Conservation (phyloP, 169 alveolate species). For the Toxoplasma gondii region DNA sequence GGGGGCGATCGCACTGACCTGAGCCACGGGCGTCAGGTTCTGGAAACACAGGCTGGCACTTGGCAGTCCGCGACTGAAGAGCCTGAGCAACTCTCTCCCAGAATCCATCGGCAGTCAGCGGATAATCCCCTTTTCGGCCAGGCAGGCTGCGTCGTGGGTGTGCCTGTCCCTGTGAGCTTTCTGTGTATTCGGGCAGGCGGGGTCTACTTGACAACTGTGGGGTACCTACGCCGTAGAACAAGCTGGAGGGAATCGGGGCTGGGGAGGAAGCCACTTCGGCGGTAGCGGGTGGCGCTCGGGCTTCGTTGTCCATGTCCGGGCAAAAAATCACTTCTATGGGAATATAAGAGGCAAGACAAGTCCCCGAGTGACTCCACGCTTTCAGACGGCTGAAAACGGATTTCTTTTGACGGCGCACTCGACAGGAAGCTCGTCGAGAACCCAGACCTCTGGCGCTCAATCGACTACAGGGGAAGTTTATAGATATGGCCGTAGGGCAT, state of each 20-base stretch:
- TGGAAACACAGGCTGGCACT: no score
- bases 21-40: no score
- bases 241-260: neutral
- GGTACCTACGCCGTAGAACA: neutral
- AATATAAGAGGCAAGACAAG: neutral
- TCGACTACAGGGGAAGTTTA: no score
- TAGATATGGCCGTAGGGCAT: no score
- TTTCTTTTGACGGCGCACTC: no score
- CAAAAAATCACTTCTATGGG: neutral
- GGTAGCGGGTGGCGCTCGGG: neutral
- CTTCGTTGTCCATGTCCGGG: neutral
- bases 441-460: no score
- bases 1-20: no score
- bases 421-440: no score
- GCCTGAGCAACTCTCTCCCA: neutral
- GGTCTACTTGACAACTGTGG: neutral
- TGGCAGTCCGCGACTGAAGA: neutral
- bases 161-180: neutral
- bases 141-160: neutral
- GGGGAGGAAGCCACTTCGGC: neutral
- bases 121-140: neutral
- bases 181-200: neutral
- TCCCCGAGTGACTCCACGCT: no score
- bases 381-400: no score
- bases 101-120: neutral